Conservation (phyloP, 2,329 filamentous ascomycete genomes). For the Alternaria sp. region DNA sequence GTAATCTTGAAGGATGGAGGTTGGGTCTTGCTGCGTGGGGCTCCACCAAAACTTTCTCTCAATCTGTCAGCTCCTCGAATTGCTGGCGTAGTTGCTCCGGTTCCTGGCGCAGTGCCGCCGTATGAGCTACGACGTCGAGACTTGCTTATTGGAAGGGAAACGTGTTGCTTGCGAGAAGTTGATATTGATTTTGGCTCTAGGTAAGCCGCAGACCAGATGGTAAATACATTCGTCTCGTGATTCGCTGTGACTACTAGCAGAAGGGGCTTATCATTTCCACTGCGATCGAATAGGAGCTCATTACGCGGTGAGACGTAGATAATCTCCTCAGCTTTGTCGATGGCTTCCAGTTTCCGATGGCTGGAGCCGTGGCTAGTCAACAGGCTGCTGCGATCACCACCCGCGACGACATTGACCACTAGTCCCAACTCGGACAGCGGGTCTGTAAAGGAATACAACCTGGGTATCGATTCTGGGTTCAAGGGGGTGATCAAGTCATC, state of each 20-base stretch:
- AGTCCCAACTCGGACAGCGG: constrained; percentile 86
- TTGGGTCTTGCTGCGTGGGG: constrained; percentile 54
- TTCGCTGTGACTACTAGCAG: constrained; percentile 84
- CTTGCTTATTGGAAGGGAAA: constrained; percentile 51
- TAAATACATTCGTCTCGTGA: constrained; percentile 76
- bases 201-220: constrained; percentile 84
- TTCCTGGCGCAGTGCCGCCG: constrained; percentile 65
- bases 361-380: constrained; percentile 42
- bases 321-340: constrained; percentile 82
- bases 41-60: constrained; percentile 78
- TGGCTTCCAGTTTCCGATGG: constrained; percentile 60
- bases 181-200: constrained; percentile 69
- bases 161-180: constrained; percentile 51
- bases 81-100: constrained; percentile 78
- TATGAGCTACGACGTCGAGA: constrained; percentile 71
- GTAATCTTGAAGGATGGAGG: constrained; percentile 51
- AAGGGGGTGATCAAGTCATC: constrained; percentile 42
- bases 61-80: constrained; percentile 67
- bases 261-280: constrained; percentile 58
- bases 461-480: constrained; percentile 66
- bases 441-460: constrained; percentile 84
- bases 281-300: constrained; percentile 61
- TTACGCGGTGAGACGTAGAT: constrained; percentile 78
- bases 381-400: constrained; percentile 39
- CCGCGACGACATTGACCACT: constrained; percentile 63